phyloP scores from a whole-genome alignment of 352 stramenopile species.

The Pythium oligandrum region DNA sequence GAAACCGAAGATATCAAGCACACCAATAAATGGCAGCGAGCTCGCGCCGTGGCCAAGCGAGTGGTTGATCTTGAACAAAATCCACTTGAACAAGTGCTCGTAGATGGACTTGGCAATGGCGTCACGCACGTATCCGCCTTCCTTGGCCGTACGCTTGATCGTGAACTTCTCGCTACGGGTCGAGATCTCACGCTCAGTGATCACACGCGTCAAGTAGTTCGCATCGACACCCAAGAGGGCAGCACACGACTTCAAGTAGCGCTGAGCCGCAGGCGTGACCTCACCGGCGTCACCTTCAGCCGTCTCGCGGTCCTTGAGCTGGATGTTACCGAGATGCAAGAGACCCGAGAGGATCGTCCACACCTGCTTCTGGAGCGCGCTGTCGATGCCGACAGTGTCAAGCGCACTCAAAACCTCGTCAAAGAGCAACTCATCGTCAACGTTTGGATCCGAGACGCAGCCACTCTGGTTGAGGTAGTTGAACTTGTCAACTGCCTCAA shows the following conservation, averaged over 20 bases:
- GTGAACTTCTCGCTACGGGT: conserved; percentile 78
- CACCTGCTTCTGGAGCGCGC: conserved; percentile 61
- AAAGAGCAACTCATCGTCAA: conserved; percentile 86
- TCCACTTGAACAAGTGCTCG: conserved; percentile 86
- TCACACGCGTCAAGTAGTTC: conserved; percentile 53
- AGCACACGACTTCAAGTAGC: conserved; percentile 48
- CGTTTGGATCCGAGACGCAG: conserved; percentile 74
- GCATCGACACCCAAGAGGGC: conserved; percentile 76
- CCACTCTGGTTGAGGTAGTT: conserved; percentile 87
- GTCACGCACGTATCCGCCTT: conserved; percentile 83
- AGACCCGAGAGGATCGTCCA: conserved; percentile 75
- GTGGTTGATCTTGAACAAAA: conserved; percentile 78
- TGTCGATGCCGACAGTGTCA: conserved; percentile 69
- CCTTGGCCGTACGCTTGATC: conserved; percentile 71
- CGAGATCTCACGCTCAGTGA: conserved; percentile 77
- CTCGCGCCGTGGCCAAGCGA: conserved; percentile 74
- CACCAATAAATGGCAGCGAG: conserved; percentile 85
- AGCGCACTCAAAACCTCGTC: conserved; percentile 80
- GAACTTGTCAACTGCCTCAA: conserved; percentile 53
- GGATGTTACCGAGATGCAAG: conserved; percentile 80
- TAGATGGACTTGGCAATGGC: conserved; percentile 94
- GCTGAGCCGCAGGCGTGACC: conserved; percentile 43
- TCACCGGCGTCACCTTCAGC: conserved; percentile 75
- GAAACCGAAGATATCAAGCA: conserved; percentile 98
- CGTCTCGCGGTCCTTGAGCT: conserved; percentile 70